Percentiles rank a stretch among this genome's conserved stretches.
phyloP scores from a whole-genome alignment of 768 basidiomycete genomes.

The Suillus occidentalis region DNA sequence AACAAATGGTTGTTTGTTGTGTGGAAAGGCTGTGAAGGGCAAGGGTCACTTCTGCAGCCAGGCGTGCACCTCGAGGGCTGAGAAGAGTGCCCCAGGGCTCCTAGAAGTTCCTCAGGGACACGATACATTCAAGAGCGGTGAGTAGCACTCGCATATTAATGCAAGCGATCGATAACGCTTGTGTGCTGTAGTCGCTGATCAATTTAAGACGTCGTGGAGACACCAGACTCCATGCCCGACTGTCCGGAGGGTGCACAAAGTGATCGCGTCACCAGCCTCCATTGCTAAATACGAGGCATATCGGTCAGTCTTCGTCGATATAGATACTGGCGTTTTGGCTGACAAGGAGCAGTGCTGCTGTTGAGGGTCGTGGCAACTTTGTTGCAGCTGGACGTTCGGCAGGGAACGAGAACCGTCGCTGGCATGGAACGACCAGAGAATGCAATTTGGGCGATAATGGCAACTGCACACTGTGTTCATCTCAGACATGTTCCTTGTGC shows the following conservation, averaged over 20 bases:
- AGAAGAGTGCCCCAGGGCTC: conserved; percentile 53
- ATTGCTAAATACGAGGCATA: conserved; percentile 61
- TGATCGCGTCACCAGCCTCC: conserved; percentile 48
- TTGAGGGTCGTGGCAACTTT: conserved; percentile 64
- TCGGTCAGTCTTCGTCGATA: conserved; percentile 38
- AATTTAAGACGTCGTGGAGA: conserved; percentile 71
- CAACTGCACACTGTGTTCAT: conserved; percentile 49
- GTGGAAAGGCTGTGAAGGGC: conserved; percentile 53
- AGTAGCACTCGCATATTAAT: conserved; percentile 17
- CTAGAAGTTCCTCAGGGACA: conserved; percentile 61
- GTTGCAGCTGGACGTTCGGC: conserved; percentile 49
- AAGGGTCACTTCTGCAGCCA: conserved; percentile 65
- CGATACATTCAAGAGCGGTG: conserved; percentile 66
- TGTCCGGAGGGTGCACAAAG: conserved; percentile 65
- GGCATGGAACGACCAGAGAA: conserved; percentile 70
- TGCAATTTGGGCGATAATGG: conserved; percentile 68
- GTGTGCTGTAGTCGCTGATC: conserved; percentile 50
- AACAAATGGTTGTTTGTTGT: conserved; percentile 57
- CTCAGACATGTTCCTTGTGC: conserved; percentile 60
- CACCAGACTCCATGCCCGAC: conserved; percentile 57
- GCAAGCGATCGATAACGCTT: conserved; percentile 4
- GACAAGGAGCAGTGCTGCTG: conserved; percentile 42
- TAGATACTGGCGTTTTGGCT: not conserved
- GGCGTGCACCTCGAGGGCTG: conserved; percentile 53
- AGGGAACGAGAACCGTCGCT: conserved; percentile 73